phyloP scores from a whole-genome alignment of 2,329 filamentous ascomycete species.

The Cytospora piceae region DNA sequence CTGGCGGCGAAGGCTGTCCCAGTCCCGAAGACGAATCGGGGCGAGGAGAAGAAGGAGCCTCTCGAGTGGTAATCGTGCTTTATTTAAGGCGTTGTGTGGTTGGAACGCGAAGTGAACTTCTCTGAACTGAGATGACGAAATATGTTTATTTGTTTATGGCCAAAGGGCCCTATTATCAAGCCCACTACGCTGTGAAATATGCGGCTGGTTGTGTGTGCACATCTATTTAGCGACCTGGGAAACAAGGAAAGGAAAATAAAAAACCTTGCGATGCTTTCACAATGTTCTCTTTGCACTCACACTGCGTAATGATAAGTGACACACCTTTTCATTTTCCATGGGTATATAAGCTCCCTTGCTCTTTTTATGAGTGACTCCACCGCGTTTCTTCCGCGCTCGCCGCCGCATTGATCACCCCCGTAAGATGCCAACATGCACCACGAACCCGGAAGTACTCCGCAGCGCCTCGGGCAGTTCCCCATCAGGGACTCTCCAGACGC shows the following conservation, averaged over 20 bases:
- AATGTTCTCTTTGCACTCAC: background rate
- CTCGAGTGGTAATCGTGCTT: constrained; percentile 73
- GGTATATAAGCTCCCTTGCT: background rate
- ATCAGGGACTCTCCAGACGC: constrained; percentile 76
- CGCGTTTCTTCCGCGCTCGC: background rate
- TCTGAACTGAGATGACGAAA: background rate
- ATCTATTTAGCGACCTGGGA: constrained; percentile 13
- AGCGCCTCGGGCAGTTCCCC: constrained; percentile 62
- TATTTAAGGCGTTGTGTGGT: constrained; percentile 19
- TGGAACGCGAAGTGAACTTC: constrained; percentile 8
- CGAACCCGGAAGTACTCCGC: constrained; percentile 71
- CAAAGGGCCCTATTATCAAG: background rate
- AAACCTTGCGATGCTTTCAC: background rate
- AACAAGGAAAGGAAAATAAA: constrained; percentile 14
- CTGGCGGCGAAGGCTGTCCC: constrained; percentile 64
- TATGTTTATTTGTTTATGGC: constrained; percentile 7
- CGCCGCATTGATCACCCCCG: background rate
- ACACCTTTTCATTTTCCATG: background rate
- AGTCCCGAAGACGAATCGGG: constrained; percentile 86
- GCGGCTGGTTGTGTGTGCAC: constrained; percentile 5
- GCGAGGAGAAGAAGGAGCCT: constrained; percentile 81
- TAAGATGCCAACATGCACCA: constrained; percentile 77
- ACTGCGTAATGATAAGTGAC: background rate
- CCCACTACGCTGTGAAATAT: background rate
- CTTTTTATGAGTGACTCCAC: background rate